A percentile compares a stretch with the other conserved stretches of the same genome.
phyloP scores from a whole-genome alignment of 345 rosid species.

The Pelargonium nanum region DNA sequence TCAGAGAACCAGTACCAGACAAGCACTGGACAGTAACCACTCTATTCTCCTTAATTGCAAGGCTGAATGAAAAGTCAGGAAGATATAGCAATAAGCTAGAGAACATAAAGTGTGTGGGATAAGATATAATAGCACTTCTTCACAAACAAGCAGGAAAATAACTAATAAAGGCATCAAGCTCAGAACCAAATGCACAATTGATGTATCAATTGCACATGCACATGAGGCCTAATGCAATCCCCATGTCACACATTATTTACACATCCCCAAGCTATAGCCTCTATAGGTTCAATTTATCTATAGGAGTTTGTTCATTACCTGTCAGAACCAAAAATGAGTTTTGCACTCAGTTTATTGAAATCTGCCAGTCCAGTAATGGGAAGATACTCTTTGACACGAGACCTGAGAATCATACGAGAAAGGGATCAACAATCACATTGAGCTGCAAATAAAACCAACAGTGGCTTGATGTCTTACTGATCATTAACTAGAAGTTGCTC shows the following conservation, averaged over 20 bases:
- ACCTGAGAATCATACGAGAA: slow-evolving; percentile 25
- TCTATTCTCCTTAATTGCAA: slow-evolving; percentile 59
- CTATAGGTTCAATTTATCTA: background rate
- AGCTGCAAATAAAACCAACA: background rate
- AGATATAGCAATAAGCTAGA: slow-evolving; percentile 5
- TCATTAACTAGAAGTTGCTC: slow-evolving; percentile 68
- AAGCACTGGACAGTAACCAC: slow-evolving; percentile 83
- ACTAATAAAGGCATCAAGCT: background rate
- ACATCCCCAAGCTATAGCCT: background rate
- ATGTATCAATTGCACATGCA: background rate
- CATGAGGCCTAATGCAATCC: too few species aligned
- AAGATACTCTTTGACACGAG: slow-evolving; percentile 71
- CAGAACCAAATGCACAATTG: background rate
- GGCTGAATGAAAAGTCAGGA: slow-evolving; percentile 32
- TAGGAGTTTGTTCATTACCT: slow-evolving; percentile 24
- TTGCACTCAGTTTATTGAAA: slow-evolving; percentile 79
- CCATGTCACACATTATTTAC: background rate
- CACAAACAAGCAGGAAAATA: background rate
- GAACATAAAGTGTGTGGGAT: background rate
- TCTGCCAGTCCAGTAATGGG: slow-evolving; percentile 78
- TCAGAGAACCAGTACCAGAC: slow-evolving; percentile 92
- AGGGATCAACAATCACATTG: background rate
- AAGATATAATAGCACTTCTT: background rate
- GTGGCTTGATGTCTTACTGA: slow-evolving; percentile 22
- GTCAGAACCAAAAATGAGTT: slow-evolving; percentile 68